Base-by-base conservation (phyloP, 1,139 yeast species). In the Zygoascus meyerae region DNA sequence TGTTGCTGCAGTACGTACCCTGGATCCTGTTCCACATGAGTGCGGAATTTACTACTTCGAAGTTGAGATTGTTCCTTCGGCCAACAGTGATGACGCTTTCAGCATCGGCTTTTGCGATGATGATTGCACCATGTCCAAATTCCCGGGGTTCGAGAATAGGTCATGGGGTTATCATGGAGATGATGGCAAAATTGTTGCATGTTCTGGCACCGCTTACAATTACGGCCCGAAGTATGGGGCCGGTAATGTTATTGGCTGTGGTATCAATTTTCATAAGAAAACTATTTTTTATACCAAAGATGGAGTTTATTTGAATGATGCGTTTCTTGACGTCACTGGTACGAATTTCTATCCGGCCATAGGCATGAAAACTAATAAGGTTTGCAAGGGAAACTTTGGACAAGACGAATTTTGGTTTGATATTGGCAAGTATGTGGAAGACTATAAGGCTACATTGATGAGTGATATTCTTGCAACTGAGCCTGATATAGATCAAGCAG, bases 211-310 rank as follows among this genome's bases (percentile, higher is more conserved):
- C n/a, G 62, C 69, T 14, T 65, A 68, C 51, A 63, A 63, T 14
- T 73, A 66, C 48, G 75, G 75, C 1, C 72, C 76, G 29, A 68
- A 68, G 38, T 80, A 72, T 60, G 77, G 80, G 0, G 61, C 66
- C 21, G 74, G 73, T 17, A 97, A 89, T 63, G 71, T 77, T 1
- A 73, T 90, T 53, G 97, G 97, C 0, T 83, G 94, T 63, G 96
- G 97, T 2, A 73, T 87, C 26, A 84, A 89, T 66, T 84, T 78
- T 57, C 70, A 76, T 26, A 77, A 77, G 38, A 75, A 77, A 40
- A 69, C 79, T 0, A 72, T 87, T 2, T 90, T 89, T 57, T 79
- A 79, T 53, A 89, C 97, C 0, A 81, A 86, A 63, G 89, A 90
- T 64, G 97, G 97, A 2, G 74, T 85, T 5, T 66, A 65, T 40